phyloP scores from a whole-genome alignment of 345 rosid species.

The Punica granatum region DNA sequence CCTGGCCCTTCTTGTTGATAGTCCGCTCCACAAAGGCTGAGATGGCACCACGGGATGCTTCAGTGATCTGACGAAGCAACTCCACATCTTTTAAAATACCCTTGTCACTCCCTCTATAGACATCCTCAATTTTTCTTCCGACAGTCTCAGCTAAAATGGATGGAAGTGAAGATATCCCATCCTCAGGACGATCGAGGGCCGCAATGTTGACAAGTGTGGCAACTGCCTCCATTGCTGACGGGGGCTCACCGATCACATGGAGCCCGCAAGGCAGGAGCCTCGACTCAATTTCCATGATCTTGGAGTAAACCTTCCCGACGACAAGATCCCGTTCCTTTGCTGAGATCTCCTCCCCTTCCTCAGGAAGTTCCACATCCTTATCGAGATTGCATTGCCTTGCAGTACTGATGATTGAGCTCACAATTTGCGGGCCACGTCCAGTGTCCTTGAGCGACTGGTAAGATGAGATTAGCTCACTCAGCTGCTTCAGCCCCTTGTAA shows the following conservation, averaged over 20 bases:
- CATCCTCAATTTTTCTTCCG: conserved; percentile 77
- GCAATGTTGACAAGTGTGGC: conserved; percentile 96
- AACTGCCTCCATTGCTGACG: conserved; percentile 93
- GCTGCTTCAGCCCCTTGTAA: conserved; percentile 96
- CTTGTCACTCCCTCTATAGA: conserved; percentile 79
- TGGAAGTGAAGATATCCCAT: conserved; percentile 65
- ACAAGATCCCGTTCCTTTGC: conserved; percentile 75
- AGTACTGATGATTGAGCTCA: conserved; percentile 88
- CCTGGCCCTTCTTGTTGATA: conserved; percentile 85
- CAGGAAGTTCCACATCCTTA: conserved; percentile 86
- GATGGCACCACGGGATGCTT: conserved; percentile 87
- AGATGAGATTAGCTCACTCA: conserved; percentile 90
- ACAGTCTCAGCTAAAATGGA: conserved; percentile 68
- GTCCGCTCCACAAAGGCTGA: conserved; percentile 68
- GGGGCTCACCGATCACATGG: conserved; percentile 96
- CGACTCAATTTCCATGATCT: conserved; percentile 98
- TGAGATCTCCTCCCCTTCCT: conserved; percentile 64
- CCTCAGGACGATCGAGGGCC: conserved; percentile 86
- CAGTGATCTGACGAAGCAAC: conserved; percentile 92
- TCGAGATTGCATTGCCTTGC: conserved; percentile 97
- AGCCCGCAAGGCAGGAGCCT: conserved; percentile 96
- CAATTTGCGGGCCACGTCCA: conserved; percentile 85
- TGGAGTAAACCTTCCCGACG: conserved; percentile 92
- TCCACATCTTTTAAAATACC: conserved; percentile 90
- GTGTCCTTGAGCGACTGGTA: conserved; percentile 96